Percentiles rank a stretch among this genome's conserved stretches.
Evolutionary conservation across 106 monocot genomes (phyloP).

Genomic region (Posidonia australis): DNA sequence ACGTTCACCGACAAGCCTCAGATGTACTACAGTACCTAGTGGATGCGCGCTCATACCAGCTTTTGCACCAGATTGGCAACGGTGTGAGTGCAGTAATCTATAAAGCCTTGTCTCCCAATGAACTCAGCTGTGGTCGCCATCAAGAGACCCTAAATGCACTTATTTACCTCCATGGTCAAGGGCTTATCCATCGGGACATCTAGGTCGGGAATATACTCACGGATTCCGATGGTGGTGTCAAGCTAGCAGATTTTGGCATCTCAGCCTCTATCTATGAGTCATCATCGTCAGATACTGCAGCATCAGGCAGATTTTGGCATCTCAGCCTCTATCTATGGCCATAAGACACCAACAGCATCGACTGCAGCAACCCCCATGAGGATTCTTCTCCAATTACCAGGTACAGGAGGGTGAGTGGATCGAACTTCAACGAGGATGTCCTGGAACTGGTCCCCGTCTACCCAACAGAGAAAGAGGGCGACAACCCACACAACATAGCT

Average conservation of each 20-base stretch:
- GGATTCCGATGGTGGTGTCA: conserved; percentile 52
- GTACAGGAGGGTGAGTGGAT: conserved; percentile 42
- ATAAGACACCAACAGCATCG: conserved; percentile 22
- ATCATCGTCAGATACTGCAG: conserved; percentile 1
- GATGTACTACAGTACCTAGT: too few species aligned
- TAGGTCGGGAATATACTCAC: conserved; percentile 75
- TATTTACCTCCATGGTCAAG: conserved; percentile 57
- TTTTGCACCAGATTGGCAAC: too few species aligned
- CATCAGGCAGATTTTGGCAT: conserved; percentile 14
- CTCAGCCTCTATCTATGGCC: too few species aligned
- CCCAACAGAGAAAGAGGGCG: conserved; percentile 15
- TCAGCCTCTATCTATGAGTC: conserved; percentile 76
- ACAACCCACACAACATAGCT: too few species aligned
- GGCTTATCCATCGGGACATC: conserved; percentile 61
- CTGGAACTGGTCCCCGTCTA: conserved; percentile 38
- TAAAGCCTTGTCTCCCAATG: too few species aligned
- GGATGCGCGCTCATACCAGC: too few species aligned
- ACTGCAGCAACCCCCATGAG: not conserved
- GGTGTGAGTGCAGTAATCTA: too few species aligned
- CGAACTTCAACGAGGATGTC: conserved; percentile 51
- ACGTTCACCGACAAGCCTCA: too few species aligned
- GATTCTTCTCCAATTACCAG: not conserved
- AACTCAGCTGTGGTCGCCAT: too few species aligned
- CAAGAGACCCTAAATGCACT: conserved; percentile 46
- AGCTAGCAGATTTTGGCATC: conserved; percentile 71